Conservation (phyloP, 345 rosid genomes). For the Punica granatum region DNA sequence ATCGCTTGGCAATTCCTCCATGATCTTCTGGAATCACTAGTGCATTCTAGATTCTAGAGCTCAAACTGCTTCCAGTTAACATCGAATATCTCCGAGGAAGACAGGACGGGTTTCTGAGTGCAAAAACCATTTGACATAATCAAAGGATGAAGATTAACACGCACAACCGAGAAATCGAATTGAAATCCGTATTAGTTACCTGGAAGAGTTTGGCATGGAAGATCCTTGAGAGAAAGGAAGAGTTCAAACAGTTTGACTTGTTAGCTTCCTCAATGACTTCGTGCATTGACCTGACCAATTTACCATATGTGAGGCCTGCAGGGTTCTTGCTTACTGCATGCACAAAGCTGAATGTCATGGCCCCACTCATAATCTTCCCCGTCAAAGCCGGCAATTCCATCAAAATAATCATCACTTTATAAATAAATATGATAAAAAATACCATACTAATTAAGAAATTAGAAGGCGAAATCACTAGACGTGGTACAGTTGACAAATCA, state of each 20-base stretch:
- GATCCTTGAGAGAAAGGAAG: constrained; percentile 18
- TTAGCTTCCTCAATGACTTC: constrained; percentile 24
- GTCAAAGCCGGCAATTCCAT: constrained; percentile 23
- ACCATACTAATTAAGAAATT: too few species aligned
- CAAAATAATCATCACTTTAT: too few species aligned
- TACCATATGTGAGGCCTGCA: constrained; percentile 23
- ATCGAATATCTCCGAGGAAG: constrained; percentile 24
- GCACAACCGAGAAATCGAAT: neutral
- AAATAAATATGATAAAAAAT: too few species aligned
- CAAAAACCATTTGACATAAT: neutral
- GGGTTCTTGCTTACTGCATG: constrained; percentile 10
- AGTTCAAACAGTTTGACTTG: constrained; percentile 15
- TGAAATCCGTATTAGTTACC: constrained; percentile 11
- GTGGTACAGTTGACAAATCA: too few species aligned
- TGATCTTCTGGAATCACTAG: too few species aligned
- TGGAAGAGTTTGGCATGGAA: constrained; percentile 19
- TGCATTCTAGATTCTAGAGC: neutral
- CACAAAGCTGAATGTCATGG: constrained; percentile 32
- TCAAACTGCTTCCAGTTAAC: constrained; percentile 14
- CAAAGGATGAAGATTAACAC: too few species aligned
- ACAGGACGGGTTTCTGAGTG: constrained; percentile 29
- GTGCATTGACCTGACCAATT: constrained; percentile 19
- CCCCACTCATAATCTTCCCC: constrained; percentile 32
- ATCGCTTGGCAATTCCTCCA: too few species aligned
- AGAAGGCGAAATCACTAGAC: too few species aligned